Conservation (phyloP, 805 yeast species). For the Candida piceae region DNA sequence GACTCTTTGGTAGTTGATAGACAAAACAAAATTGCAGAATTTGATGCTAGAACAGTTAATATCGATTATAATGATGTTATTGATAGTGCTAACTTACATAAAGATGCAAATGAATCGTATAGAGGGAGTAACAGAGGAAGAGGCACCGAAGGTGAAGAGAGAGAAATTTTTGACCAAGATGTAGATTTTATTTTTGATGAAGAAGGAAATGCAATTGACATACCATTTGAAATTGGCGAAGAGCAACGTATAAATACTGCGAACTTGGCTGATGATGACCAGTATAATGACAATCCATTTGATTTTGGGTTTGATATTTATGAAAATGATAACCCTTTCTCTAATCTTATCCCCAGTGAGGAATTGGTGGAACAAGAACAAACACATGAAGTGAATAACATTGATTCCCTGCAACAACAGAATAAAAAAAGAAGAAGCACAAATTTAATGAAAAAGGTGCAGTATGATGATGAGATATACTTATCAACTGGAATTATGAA, state of each 20-base stretch:
- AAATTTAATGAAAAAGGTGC: conserved; percentile 1
- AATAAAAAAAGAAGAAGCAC: neutral
- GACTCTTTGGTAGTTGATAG: neutral
- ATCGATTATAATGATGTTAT: too few species aligned
- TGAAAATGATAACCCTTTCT: neutral
- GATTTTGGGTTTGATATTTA: conserved; percentile 7
- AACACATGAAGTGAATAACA: neutral
- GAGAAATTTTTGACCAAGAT: conserved; percentile 5
- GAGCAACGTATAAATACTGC: neutral
- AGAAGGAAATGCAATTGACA: conserved; percentile 11
- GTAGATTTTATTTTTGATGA: conserved; percentile 14
- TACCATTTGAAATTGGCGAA: neutral
- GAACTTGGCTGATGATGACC: neutral
- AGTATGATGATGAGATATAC: conserved; percentile 9
- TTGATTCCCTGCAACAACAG: neutral
- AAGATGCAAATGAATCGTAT: neutral
- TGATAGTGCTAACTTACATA: neutral
- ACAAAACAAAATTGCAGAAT: neutral
- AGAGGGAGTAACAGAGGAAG: neutral
- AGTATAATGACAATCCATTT: conserved; percentile 1
- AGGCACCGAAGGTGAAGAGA: neutral
- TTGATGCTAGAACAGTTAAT: conserved; percentile 1
- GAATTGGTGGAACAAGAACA: neutral
- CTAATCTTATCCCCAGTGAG: too few species aligned
- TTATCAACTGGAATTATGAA: conserved; percentile 13